A percentile compares a stretch with the other conserved stretches of the same genome.
These are phyloP conservation scores for Colletotrichum neosansevieriae DNA, from an alignment of 2,329 filamentous ascomycete species.

Conservation along the genomic window DNA sequence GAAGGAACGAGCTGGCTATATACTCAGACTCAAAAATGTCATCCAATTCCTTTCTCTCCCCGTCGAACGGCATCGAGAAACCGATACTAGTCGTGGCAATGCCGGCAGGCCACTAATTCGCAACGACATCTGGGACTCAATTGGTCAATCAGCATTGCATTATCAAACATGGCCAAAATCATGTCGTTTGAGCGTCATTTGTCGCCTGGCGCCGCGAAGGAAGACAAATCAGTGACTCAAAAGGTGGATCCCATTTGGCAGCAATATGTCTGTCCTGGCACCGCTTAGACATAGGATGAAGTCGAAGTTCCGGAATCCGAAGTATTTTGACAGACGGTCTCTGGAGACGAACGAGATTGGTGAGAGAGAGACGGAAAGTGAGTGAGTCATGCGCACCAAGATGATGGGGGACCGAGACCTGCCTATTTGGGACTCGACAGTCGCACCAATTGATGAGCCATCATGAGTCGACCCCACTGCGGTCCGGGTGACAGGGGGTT, in stretches of 20 bases:
- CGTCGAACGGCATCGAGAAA: too few relatives aligned
- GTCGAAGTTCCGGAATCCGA: too few relatives aligned
- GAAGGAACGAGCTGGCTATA: neutral
- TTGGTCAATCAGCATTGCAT: constrained; percentile 11
- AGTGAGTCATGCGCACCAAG: constrained; percentile 26
- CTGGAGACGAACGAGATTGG: neutral
- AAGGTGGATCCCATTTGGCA: neutral
- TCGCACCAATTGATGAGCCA: constrained; percentile 32
- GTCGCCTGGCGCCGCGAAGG: neutral
- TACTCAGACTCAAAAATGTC: neutral
- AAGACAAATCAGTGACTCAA: constrained; percentile 23
- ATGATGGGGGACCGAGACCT: constrained; percentile 8
- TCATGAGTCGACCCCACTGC: constrained; percentile 19
- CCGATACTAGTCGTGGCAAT: too few relatives aligned
- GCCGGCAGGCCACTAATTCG: too few relatives aligned
- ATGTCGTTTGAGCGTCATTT: constrained; percentile 9
- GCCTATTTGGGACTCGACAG: constrained; percentile 25
- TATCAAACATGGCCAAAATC: neutral
- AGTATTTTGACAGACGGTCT: neutral
- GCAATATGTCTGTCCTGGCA: neutral
- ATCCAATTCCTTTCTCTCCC: too few relatives aligned
- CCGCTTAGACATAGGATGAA: neutral
- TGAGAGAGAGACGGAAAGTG: neutral
- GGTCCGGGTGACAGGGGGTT: constrained; percentile 19
- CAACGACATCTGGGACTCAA: neutral